These are phyloP conservation scores for Pyracantha coccinea DNA, from an alignment of 331 rosid genomes.

Conservation along the genomic window DNA sequence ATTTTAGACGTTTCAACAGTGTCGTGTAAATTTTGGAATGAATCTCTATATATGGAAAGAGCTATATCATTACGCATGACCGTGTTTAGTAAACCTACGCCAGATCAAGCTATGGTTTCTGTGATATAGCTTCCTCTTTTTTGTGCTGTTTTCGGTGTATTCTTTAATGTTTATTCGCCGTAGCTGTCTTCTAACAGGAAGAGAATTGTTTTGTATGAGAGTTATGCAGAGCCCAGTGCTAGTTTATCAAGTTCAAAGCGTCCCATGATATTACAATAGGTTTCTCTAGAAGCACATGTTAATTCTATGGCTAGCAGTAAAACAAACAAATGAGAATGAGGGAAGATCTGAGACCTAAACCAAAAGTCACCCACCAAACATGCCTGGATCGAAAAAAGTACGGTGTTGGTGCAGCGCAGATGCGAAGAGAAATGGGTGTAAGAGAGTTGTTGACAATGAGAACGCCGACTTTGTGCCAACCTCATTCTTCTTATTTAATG, in stretches of 20 bases:
- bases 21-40: too few species aligned
- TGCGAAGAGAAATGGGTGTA: not conserved
- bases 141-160: too few species aligned
- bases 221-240: too few species aligned
- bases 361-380: slow-evolving; percentile 27
- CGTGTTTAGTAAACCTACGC: too few species aligned
- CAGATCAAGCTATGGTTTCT: too few species aligned
- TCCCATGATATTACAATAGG: slow-evolving; percentile 1
- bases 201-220: too few species aligned
- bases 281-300: slow-evolving; percentile 21
- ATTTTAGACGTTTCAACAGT: too few species aligned
- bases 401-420: slow-evolving; percentile 8
- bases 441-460: slow-evolving; percentile 14
- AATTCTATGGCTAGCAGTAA: slow-evolving; percentile 21
- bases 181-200: too few species aligned
- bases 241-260: not conserved
- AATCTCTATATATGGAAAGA: too few species aligned
- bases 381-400: slow-evolving; percentile 18
- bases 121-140: too few species aligned
- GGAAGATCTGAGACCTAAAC: slow-evolving; percentile 25
- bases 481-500: slow-evolving; percentile 51
- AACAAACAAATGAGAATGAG: slow-evolving; percentile 43
- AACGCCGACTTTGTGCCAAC: slow-evolving; percentile 20
- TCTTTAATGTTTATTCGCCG: too few species aligned
- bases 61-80: too few species aligned